Base-by-base conservation (phyloP, 768 basidiomycete genomes). In the Pulveroboletus ravenelii region DNA sequence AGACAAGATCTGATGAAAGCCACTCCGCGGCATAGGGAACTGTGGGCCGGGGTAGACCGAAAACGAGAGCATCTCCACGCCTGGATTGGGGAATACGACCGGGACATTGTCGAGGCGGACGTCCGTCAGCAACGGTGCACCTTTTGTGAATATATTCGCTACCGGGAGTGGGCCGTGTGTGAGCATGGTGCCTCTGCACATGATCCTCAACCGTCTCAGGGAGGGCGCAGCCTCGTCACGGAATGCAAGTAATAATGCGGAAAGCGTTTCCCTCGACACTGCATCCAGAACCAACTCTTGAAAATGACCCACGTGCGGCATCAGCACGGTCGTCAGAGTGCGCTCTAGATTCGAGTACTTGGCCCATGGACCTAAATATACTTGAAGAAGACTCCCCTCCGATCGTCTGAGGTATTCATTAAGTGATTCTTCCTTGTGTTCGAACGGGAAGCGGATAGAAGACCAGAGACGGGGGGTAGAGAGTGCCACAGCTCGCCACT, bases 401-500 rank as follows among this genome's bases (percentile, higher is more conserved):
- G 70, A 70, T 50, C 71, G 59, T 35, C 47, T 60, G 39, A 72
- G 62, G 52, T 71, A 71, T 54, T 66, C 63, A 12, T 45, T 30
- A n/a, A 71, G 54, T 0, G 62, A 61, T n/a, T 59, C 59, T 32
- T 65, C 62, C 39, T 60, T 61, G 45, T 56, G 65, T 20, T 62
- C 63, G 47, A 66, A 62, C 10, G 64, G 62, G 51, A 66, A 62
- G 47, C 59, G 65, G 50, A 70, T 63, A 14, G 58, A 60, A 15
- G 68, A 68, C 72, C 69, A 72, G 47, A 72, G 61, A 13, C 48
- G 64, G 1, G 72, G 68, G 6, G 59, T 57, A 18, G 64, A 52
- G 35, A 73, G 64, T 14, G 72, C 64, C 13, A 72, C 63, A 6
- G 53, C 51, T 30, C 71, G 65, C 72, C 72, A 71, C 36, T 62